A percentile compares a stretch with the other conserved stretches of the same genome.
Evolutionary conservation across 768 basidiomycete species (phyloP).

Genomic region (Auriscalpium orientale): DNA sequence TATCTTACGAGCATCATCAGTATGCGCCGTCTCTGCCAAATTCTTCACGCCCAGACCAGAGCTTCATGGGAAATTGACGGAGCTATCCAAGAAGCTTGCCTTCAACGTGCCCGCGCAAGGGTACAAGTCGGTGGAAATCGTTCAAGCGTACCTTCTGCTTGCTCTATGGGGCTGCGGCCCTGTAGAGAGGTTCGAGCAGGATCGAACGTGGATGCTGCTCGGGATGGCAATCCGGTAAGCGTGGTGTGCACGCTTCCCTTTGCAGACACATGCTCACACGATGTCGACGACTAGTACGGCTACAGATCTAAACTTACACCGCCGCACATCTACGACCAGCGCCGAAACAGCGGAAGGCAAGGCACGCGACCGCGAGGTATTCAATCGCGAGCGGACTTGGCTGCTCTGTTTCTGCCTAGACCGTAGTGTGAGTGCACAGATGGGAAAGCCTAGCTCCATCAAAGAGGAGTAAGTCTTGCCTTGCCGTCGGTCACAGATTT

Average conservation of each 20-base stretch:
- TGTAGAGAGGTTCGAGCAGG: conserved; percentile 93
- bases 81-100: conserved; percentile 80
- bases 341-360: conserved; percentile 73
- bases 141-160: conserved; percentile 89
- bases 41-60: conserved; percentile 81
- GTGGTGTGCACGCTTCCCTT: neutral
- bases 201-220: conserved; percentile 85
- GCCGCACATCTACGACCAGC: conserved; percentile 59
- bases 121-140: conserved; percentile 91
- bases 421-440: conserved; percentile 86
- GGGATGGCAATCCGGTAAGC: conserved; percentile 78
- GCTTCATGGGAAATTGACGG: conserved; percentile 69
- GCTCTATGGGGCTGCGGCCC: conserved; percentile 89
- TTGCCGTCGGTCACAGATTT: neutral
- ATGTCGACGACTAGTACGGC: conserved; percentile 61
- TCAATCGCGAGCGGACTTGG: conserved; percentile 96
- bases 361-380: conserved; percentile 75
- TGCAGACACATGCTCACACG: neutral
- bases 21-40: conserved; percentile 91
- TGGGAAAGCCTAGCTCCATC: conserved; percentile 93
- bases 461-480: conserved; percentile 74
- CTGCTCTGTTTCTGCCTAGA: conserved; percentile 81
- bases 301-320: conserved; percentile 91
- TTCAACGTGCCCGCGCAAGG: conserved; percentile 81
- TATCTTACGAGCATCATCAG: conserved; percentile 30